Base-by-base conservation (phyloP, 129 eudicot genomes). In the Tagetes patula region DNA sequence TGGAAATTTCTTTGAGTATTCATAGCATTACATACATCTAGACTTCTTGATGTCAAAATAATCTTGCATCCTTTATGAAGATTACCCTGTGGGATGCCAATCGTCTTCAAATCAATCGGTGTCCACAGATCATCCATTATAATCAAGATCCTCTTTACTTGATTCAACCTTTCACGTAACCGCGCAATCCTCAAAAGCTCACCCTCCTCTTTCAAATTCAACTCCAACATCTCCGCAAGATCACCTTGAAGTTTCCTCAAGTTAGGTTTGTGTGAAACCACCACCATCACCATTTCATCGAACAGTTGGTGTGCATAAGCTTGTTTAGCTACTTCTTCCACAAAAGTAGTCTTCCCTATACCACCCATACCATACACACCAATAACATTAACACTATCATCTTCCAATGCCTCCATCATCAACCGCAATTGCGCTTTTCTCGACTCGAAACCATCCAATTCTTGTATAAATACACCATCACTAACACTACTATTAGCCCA, bases 361-460 rank as follows among this genome's bases (percentile, higher is more conserved):
- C 84, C 87, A 50, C 81, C 82, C 79, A 80, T 79, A 46, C 84
- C 86, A 70, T 78, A 82, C 8, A 82, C 80, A 73, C 86, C 86
- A 54, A 82, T 65, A 11, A 82, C 12, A 38, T 65, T 65, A 6
- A 82, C 67, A 13, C 71, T 74, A 55, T 78, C 77, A 78, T 82
- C 83, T 65, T 70, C 65, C 73, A 82, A 40, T 10, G 80, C 80
- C 67, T 82, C 86, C 83, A 78, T 78, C 53, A 78, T 66, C 73
- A 50, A 68, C 45, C 71, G 58, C 27, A 82, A 62, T 30, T 50
- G 47, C 2, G 70, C 3, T 64, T 74, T 78, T 74, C 83, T 69
- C 8, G 86, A 82, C 41, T 82, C 83, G 48, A 82, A 82, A 30
- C 75, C 65, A 75, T 77, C 83, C 72, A 73, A 59, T 33, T 77